Evolutionary conservation across 306 rosid genomes (phyloP).

Genomic region (Cucumis cinereus): DNA sequence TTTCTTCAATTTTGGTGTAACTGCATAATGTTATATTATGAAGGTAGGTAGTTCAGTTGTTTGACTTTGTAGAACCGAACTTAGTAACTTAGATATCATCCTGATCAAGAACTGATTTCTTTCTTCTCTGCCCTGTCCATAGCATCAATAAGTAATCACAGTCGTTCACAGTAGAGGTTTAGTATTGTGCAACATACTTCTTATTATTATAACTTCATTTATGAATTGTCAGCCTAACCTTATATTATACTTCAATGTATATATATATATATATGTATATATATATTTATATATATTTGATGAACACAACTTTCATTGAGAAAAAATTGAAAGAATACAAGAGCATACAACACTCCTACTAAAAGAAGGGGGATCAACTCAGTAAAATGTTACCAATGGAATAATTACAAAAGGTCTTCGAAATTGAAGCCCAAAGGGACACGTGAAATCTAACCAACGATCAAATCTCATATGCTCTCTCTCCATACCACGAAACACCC

Average conservation of each 20-base stretch:
- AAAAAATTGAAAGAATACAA: too few species aligned
- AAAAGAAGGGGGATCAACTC: too few species aligned
- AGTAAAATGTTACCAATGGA: too few species aligned
- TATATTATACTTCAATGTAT: not conserved
- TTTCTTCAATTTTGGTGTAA: not conserved
- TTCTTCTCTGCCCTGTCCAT: not conserved
- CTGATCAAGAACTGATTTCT: not conserved
- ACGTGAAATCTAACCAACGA: too few species aligned
- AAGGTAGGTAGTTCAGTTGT: not conserved
- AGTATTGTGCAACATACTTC: not conserved
- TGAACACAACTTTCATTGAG: too few species aligned
- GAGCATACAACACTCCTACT: too few species aligned
- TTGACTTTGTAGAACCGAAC: not conserved
- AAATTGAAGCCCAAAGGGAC: too few species aligned
- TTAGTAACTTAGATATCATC: not conserved
- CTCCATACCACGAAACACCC: too few species aligned
- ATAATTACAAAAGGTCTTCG: too few species aligned
- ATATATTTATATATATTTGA: too few species aligned
- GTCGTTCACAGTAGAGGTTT: not conserved
- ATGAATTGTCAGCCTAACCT: not conserved
- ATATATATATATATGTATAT: too few species aligned
- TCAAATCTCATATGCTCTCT: too few species aligned
- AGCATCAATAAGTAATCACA: not conserved
- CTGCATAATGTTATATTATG: not conserved
- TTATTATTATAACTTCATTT: not conserved